Base-by-base conservation (phyloP, 1,139 yeast genomes). In the Suhomyces kunorum region DNA sequence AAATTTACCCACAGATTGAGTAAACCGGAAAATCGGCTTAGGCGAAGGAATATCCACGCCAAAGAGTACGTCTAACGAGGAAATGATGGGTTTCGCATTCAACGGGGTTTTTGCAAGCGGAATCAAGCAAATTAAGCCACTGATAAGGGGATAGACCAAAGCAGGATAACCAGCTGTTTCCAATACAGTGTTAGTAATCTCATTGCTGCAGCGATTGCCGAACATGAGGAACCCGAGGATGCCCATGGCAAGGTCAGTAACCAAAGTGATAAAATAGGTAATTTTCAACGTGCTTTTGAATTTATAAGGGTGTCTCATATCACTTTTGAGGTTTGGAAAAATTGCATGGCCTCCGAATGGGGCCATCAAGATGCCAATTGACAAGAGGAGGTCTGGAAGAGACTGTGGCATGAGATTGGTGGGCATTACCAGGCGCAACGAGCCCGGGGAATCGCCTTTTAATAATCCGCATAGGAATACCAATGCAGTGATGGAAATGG, bases 101-200 rank as follows among this genome's bases (percentile, higher is more conserved):
- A 90, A 70, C 0, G 98, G 96, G 1, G 92, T 80, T 56, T 90
- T 90, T 1, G 96, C 89, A 31, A 89, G 62, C 1, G 98, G 97
- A 19, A 90, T 80, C 28, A 89, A 54, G 28, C 95, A 87, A 68
- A 89, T 85, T 34, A 87, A 66, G 0, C 76, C 74, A 39, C 92
- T 84, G 38, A 90, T 74, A 26, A 81, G 53, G 3, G 80, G 78
- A 42, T 81, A 78, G 8, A 85, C 68, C 71, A 81, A 79, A 1
- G 56, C 44, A 0, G 97, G 96, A 54, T 87, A 88, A 0, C 95
- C 95, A 6, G 74, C 63, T 1, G 88, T 83, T 18, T 74, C 57
- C 38, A 90, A 63, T 18, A 90, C 72, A 56, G 82, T 86, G 55
- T 82, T 86, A 5, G 97, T 88, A 48, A 90, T 78, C 60, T 90